Percentiles rank a stretch among this genome's conserved stretches.
phyloP scores from a whole-genome alignment of 1,284 basidiomycete species.

The Cutaneotrichosporon sp. region DNA sequence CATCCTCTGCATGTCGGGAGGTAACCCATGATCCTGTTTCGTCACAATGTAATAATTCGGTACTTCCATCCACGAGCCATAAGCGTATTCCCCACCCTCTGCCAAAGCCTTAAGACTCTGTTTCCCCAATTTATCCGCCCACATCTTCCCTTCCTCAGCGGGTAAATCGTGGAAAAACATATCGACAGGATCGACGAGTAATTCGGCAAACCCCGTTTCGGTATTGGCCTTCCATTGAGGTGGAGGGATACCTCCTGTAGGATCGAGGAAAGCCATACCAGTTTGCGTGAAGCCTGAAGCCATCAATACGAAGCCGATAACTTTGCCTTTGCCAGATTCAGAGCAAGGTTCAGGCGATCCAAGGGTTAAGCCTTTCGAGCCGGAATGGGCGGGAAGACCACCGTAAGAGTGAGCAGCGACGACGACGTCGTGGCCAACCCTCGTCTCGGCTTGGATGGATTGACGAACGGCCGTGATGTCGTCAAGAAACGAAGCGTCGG shows the following conservation, averaged over 20 bases:
- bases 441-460: background rate
- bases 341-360: background rate
- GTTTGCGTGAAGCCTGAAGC: slow-evolving; percentile 1
- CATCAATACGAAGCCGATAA: slow-evolving; percentile 5
- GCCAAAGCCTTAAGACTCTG: slow-evolving; percentile 6
- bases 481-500: background rate
- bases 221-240: slow-evolving; percentile 4
- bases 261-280: slow-evolving; percentile 7
- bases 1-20: background rate
- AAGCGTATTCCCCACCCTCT: slow-evolving; percentile 9
- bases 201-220: slow-evolving; percentile 10
- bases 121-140: background rate
- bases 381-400: background rate
- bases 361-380: background rate
- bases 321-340: background rate
- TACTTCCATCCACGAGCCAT: slow-evolving; percentile 5
- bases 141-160: background rate
- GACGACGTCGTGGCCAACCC: slow-evolving; percentile 1
- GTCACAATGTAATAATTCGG: slow-evolving; percentile 7
- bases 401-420: slow-evolving; percentile 13
- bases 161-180: slow-evolving; percentile 15
- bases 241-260: background rate
- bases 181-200: slow-evolving; percentile 9
- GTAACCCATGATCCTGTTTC: slow-evolving; percentile 1
- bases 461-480: background rate